Conservation (phyloP, 164 flowering plant species). For the Warburgia ugandensis region DNA sequence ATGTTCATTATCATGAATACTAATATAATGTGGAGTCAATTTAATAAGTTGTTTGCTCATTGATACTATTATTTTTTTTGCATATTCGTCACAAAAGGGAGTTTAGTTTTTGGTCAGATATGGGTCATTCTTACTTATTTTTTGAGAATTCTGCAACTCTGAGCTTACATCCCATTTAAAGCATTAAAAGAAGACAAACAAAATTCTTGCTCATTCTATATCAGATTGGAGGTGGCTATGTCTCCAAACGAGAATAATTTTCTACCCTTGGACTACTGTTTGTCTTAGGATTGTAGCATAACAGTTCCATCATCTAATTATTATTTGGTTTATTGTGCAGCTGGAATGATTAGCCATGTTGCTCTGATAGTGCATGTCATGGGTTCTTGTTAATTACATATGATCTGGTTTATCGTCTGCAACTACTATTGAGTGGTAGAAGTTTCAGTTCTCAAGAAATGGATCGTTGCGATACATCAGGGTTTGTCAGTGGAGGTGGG, state of each 20-base stretch:
- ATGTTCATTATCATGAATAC: too few species aligned
- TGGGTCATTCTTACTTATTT: too few species aligned
- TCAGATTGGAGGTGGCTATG: background rate
- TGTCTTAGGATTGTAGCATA: background rate
- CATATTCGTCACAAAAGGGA: too few species aligned
- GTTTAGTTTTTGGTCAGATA: too few species aligned
- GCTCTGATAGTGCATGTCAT: conserved; percentile 4
- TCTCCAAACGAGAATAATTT: background rate
- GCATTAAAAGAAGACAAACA: too few species aligned
- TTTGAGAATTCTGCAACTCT: too few species aligned
- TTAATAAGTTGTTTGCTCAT: too few species aligned
- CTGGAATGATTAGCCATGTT: conserved; percentile 29
- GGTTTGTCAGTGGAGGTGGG: conserved; percentile 95
- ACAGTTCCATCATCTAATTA: background rate
- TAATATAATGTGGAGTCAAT: too few species aligned
- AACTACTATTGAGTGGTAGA: conserved; percentile 18
- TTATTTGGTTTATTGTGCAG: conserved; percentile 4
- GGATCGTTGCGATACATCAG: conserved; percentile 96
- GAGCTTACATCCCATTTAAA: too few species aligned
- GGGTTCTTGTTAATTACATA: conserved; percentile 4
- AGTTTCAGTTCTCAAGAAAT: conserved; percentile 26
- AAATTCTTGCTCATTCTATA: too few species aligned
- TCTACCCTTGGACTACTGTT: background rate
- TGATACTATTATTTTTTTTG: too few species aligned
- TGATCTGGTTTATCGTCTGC: background rate